Evolutionary conservation across 1,139 yeast species (phyloP).

Genomic region (Hemisphaericaspora xylanilytica): DNA sequence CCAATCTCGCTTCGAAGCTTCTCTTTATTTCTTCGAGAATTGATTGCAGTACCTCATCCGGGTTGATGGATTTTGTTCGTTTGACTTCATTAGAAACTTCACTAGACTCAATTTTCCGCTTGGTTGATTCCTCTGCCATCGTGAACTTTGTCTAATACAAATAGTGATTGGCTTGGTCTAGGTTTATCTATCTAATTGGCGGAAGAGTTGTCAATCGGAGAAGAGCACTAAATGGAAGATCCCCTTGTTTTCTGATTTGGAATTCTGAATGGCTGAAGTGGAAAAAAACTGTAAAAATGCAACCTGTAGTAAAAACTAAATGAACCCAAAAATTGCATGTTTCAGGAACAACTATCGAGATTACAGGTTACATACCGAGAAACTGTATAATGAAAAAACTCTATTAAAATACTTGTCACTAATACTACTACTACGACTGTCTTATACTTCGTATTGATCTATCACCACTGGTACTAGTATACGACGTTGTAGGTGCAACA

Average conservation of each 20-base stretch:
- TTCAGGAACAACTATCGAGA: no score
- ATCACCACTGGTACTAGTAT: slow-evolving; percentile 10
- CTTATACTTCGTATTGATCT: slow-evolving; percentile 28
- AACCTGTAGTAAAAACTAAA: no score
- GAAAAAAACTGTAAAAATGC: neutral
- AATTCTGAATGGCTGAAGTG: neutral
- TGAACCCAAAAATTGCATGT: no score
- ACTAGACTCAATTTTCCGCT: slow-evolving; percentile 21
- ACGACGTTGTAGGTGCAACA: neutral
- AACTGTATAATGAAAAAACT: neutral
- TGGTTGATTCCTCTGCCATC: slow-evolving; percentile 21
- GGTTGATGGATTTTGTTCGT: slow-evolving; percentile 14
- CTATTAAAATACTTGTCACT: no score
- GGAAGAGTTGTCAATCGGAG: neutral
- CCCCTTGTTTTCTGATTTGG: neutral
- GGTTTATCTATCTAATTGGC: neutral
- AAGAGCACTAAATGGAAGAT: neutral
- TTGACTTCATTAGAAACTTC: slow-evolving; percentile 16
- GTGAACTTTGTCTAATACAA: no score
- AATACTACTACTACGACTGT: slow-evolving; percentile 7
- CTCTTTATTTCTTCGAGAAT: slow-evolving; percentile 17
- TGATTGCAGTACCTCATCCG: slow-evolving; percentile 17
- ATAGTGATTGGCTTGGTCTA: neutral
- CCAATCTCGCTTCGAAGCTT: neutral
- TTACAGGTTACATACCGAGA: neutral